These are phyloP conservation scores for Trichophyton benhamiae DNA, from an alignment of 2,329 filamentous ascomycete genomes.

Conservation along the genomic window DNA sequence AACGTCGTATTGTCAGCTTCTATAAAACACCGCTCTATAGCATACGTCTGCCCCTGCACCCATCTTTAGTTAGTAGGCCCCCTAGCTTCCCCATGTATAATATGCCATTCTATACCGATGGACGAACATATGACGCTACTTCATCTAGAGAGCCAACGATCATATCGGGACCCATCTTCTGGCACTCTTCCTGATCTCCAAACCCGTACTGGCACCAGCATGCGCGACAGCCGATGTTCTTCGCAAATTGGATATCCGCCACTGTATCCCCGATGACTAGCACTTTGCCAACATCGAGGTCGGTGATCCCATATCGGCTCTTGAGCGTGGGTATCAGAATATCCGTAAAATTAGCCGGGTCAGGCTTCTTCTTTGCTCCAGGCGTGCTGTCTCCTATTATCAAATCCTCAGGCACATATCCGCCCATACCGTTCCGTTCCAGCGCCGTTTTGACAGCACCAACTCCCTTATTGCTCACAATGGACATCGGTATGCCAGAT, in stretches of 20 bases:
- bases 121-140: background rate
- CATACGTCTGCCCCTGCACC: background rate
- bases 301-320: background rate
- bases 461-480: slow-evolving; percentile 11
- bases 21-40: background rate
- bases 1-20: background rate
- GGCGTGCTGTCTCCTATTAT: slow-evolving; percentile 10
- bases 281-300: background rate
- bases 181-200: slow-evolving; percentile 7
- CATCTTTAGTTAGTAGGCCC: background rate
- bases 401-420: slow-evolving; percentile 5
- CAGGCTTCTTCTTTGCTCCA: slow-evolving; percentile 7
- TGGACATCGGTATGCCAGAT: slow-evolving; percentile 1
- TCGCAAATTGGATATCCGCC: slow-evolving; percentile 10
- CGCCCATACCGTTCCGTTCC: slow-evolving; percentile 5
- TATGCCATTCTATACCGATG: background rate
- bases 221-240: slow-evolving; percentile 6
- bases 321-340: slow-evolving; percentile 8
- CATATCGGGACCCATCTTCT: slow-evolving; percentile 6
- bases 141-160: slow-evolving; percentile 7
- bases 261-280: slow-evolving; percentile 10
- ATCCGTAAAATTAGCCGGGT: slow-evolving; percentile 8
- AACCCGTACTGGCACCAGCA: slow-evolving; percentile 11
- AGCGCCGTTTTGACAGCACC: slow-evolving; percentile 8
- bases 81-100: background rate